These are phyloP conservation scores for Drechslerella coelobrocha DNA, from an alignment of 2,329 filamentous ascomycete genomes.

Conservation along the genomic window DNA sequence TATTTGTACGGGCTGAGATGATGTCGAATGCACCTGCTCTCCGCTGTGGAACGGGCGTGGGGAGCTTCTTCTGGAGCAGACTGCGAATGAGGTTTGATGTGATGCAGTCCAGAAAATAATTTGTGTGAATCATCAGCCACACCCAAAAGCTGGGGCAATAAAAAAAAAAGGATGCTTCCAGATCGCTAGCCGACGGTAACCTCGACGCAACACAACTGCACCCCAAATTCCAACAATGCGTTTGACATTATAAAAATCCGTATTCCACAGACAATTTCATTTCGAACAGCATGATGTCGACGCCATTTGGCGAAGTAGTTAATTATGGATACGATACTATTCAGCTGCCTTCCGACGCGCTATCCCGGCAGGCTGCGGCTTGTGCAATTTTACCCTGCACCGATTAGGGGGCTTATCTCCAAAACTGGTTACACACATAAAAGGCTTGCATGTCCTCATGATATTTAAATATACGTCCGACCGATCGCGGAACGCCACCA, in stretches of 20 bases:
- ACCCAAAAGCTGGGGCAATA: background rate
- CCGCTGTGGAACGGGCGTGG: constrained; percentile 1
- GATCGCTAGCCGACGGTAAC: background rate
- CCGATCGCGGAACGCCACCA: background rate
- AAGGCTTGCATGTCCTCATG: background rate
- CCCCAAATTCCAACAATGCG: constrained; percentile 1
- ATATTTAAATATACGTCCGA: background rate
- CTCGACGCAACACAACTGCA: constrained; percentile 1
- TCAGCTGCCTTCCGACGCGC: background rate
- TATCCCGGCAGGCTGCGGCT: background rate
- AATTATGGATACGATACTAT: background rate
- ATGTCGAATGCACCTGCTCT: background rate
- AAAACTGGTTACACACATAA: background rate
- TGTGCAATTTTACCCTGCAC: constrained; percentile 1
- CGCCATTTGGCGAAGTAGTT: background rate
- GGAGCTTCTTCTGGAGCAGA: background rate
- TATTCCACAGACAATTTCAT: background rate
- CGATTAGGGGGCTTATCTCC: background rate
- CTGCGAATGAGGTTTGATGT: background rate
- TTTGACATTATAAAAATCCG: no score
- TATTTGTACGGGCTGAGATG: background rate
- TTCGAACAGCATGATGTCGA: background rate
- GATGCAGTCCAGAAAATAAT: background rate
- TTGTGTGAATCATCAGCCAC: background rate
- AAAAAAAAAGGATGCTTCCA: no score